Base-by-base conservation (phyloP, 257 asterid genomes). In the Solanum ossicruentum region DNA sequence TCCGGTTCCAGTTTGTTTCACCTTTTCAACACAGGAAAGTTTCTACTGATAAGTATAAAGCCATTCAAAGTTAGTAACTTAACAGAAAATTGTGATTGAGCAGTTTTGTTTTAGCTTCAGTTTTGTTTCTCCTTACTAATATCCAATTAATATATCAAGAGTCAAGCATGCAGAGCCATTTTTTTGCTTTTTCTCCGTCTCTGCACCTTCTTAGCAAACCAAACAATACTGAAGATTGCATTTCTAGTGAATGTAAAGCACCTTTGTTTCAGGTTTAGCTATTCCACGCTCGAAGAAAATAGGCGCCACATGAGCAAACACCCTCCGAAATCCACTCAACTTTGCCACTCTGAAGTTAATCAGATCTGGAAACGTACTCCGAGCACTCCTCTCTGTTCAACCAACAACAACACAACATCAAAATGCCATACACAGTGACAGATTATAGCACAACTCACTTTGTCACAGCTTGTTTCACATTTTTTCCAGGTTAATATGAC, bases 361-460 rank as follows among this genome's bases (percentile, higher is more conserved):
- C 92, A 97, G 87, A 85, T 93, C 92, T 15, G 99, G 99, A 87
- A 97, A 97, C 36, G 98, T 97, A 89, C 97, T 95, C 93, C 97
- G 90, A 21, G 99, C 99, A 84, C 99, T 97, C 90, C 87, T 90
- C 90, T 95, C 98, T 95, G 91, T 80, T 84, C 82, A 65, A 82
- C 60, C 85, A 86, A 61, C 60, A 66, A 52, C 52, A 66, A 61
- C 16, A 86, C 12, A 5, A 72, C 12, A n/a, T 45, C 39, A 85
- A 69, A 56, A 81, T 23, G 36, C 73, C 36, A 56, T 2, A 58
- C 36, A 56, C 10, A 58, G 15, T 13, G 65, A 41, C 26, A 47
- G 23, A 26, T 49, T 58, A 21, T 11, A 60, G 1, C 36, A 60
- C 23, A 36, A 36, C 77, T 63, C 43, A 1, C 18, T 23, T 63